Conservation (phyloP, 2,329 filamentous ascomycete genomes). For the Sporothrix inflata region DNA sequence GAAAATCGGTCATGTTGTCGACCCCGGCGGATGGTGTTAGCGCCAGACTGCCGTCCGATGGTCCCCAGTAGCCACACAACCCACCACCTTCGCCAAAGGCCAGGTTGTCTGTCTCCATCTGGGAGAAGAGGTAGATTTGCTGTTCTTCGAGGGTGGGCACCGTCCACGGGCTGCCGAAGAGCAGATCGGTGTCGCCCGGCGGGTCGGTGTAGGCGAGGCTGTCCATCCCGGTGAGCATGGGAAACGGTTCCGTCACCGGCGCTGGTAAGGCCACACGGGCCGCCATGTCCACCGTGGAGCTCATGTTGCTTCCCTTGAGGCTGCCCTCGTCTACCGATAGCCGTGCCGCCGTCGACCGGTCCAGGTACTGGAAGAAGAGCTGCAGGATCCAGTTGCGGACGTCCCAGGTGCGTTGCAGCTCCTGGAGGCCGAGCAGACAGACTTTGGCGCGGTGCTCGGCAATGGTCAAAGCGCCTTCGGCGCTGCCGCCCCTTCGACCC, state of each 20-base stretch:
- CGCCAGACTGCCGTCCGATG: background rate
- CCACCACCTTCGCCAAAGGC: background rate
- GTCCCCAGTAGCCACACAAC: background rate
- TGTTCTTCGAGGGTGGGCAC: background rate
- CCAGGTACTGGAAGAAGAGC: conserved; percentile 8
- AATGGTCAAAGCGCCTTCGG: background rate
- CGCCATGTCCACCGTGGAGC: background rate
- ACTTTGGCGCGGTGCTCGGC: background rate
- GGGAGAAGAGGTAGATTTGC: conserved; percentile 1
- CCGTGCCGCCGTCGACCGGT: background rate
- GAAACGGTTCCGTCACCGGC: too few species aligned
- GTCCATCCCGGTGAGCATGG: background rate
- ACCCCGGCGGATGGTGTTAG: background rate
- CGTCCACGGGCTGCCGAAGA: background rate
- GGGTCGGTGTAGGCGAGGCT: background rate
- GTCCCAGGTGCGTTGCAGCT: conserved; percentile 1
- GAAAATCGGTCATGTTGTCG: background rate
- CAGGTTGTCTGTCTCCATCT: conserved; percentile 4
- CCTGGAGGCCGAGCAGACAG: background rate
- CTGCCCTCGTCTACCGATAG: background rate
- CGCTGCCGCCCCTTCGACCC: background rate
- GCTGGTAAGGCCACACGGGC: background rate
- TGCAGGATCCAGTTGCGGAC: conserved; percentile 9
- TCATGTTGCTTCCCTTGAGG: background rate
- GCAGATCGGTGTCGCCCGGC: background rate